These are phyloP conservation scores for Fusarium concolor DNA, from an alignment of 2,329 filamentous ascomycete genomes.

Conservation along the genomic window DNA sequence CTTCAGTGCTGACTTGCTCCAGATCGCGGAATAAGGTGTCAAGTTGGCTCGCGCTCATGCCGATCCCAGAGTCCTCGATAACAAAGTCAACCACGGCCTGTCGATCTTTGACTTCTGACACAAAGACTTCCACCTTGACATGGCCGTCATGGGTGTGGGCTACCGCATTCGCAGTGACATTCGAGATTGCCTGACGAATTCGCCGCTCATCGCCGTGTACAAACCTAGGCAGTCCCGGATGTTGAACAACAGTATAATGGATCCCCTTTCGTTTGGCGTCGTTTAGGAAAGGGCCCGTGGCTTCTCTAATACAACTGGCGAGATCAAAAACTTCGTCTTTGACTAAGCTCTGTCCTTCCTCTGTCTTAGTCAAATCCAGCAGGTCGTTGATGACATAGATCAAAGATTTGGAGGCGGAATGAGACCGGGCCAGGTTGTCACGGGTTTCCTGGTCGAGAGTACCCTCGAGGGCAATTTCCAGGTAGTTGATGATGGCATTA, in stretches of 20 bases:
- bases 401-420: slow-evolving; percentile 90
- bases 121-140: slow-evolving; percentile 77
- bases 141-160: slow-evolving; percentile 77
- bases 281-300: slow-evolving; percentile 76
- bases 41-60: slow-evolving; percentile 72
- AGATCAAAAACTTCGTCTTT: slow-evolving; percentile 87
- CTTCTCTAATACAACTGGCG: slow-evolving; percentile 76
- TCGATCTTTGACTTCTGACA: slow-evolving; percentile 63
- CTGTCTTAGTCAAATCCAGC: slow-evolving; percentile 87
- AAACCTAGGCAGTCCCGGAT: slow-evolving; percentile 74
- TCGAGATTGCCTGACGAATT: slow-evolving; percentile 85
- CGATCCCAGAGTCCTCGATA: slow-evolving; percentile 79
- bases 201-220: slow-evolving; percentile 84
- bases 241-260: slow-evolving; percentile 73
- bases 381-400: slow-evolving; percentile 96
- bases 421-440: slow-evolving; percentile 84
- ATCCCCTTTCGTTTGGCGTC: slow-evolving; percentile 83
- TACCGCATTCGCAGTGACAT: slow-evolving; percentile 86
- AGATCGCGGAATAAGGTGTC: slow-evolving; percentile 69
- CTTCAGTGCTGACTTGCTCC: slow-evolving; percentile 67
- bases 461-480: slow-evolving; percentile 90
- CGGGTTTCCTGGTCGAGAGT: slow-evolving; percentile 82
- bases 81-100: slow-evolving; percentile 78
- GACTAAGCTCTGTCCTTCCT: slow-evolving; percentile 81
- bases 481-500: slow-evolving; percentile 94